phyloP scores from a whole-genome alignment of 1,139 yeast genomes.

The Geotrichum candidum region DNA sequence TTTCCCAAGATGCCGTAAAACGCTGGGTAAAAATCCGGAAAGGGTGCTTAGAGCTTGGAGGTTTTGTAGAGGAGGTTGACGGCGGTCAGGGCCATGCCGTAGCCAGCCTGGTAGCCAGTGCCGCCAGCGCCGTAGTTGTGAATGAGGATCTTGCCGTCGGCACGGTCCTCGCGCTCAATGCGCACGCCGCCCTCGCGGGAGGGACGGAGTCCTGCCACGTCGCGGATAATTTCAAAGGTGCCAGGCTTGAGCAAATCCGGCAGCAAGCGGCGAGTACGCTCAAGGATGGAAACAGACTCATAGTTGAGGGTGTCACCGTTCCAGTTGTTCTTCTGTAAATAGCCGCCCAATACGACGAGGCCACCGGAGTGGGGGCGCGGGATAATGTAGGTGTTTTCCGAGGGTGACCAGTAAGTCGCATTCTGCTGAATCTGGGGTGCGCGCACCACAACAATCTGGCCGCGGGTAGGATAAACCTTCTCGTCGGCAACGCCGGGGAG shows the following conservation, averaged over 20 bases:
- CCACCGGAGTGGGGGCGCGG: slow-evolving; percentile 60
- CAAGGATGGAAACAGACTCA: slow-evolving; percentile 54
- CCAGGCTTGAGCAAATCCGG: slow-evolving; percentile 47
- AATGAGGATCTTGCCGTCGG: slow-evolving; percentile 39
- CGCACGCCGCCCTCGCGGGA: slow-evolving; percentile 63
- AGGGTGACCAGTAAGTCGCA: slow-evolving; percentile 21
- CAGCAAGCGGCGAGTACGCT: slow-evolving; percentile 47
- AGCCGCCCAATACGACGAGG: slow-evolving; percentile 65
- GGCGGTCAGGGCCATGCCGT: slow-evolving; percentile 55
- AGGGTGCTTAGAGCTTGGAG: background rate
- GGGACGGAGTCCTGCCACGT: slow-evolving; percentile 65
- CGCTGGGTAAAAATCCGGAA: too few relatives aligned
- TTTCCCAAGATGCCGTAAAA: too few relatives aligned
- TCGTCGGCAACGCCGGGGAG: slow-evolving; percentile 55
- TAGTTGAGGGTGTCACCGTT: slow-evolving; percentile 48
- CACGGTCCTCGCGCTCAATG: slow-evolving; percentile 54
- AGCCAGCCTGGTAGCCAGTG: slow-evolving; percentile 68
- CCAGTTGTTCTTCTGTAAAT: slow-evolving; percentile 53
- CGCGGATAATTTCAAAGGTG: slow-evolving; percentile 44
- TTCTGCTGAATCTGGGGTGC: slow-evolving; percentile 38
- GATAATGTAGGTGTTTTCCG: slow-evolving; percentile 46
- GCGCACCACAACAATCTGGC: slow-evolving; percentile 59
- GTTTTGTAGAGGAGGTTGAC: slow-evolving; percentile 30
- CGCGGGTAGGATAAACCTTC: slow-evolving; percentile 56
- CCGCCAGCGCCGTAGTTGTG: slow-evolving; percentile 78